These are phyloP conservation scores for Triadica sebifera DNA, from an alignment of 345 rosid species.

Conservation along the genomic window DNA sequence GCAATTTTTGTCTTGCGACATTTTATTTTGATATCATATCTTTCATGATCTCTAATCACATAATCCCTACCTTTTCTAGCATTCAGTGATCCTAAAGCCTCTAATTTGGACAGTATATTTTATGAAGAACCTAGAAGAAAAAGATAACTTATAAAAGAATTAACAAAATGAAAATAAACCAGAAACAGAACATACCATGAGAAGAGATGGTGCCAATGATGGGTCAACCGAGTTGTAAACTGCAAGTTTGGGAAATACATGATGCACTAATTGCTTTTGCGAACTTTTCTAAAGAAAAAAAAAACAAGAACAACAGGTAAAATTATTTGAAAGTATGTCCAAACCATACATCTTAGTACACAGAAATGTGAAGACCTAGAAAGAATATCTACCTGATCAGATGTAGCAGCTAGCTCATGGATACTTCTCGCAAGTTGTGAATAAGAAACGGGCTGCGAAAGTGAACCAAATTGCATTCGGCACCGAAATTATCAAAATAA, in stretches of 20 bases:
- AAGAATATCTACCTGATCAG: slow-evolving; percentile 69
- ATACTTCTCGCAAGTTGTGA: slow-evolving; percentile 98
- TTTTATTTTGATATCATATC: background rate
- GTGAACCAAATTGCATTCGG: background rate
- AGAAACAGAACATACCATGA: slow-evolving; percentile 62
- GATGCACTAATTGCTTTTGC: slow-evolving; percentile 82
- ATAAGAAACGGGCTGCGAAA: slow-evolving; percentile 89
- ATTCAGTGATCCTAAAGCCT: background rate
- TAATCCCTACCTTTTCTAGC: background rate
- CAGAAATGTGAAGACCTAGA: background rate
- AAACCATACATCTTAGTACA: background rate
- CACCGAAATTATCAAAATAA: background rate
- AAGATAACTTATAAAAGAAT: too few relatives aligned
- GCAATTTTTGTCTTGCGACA: background rate
- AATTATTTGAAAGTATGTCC: background rate
- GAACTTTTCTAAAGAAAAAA: slow-evolving; percentile 67
- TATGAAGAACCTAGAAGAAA: background rate
- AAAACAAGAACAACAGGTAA: slow-evolving; percentile 1
- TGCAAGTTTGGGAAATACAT: slow-evolving; percentile 95
- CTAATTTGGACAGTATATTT: background rate
- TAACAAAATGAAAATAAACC: background rate
- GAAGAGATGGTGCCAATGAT: slow-evolving; percentile 97
- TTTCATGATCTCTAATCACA: background rate
- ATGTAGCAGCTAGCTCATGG: slow-evolving; percentile 92
- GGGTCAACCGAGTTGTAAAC: slow-evolving; percentile 99